Evolutionary conservation across 106 monocot genomes (phyloP).

Genomic region (Posidonia australis): DNA sequence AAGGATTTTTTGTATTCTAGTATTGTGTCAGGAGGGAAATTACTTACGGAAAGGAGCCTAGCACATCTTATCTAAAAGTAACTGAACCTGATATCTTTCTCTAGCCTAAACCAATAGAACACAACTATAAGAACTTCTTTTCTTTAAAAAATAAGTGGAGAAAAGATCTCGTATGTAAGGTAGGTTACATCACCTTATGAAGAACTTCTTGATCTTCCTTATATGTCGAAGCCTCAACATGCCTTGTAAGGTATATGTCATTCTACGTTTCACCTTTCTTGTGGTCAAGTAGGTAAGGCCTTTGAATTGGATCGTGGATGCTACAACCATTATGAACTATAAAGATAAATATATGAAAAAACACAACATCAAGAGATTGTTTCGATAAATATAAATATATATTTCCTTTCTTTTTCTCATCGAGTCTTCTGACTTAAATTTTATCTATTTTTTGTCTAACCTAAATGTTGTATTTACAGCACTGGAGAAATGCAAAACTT

Average conservation of each 20-base stretch:
- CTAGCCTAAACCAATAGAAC: conserved; percentile 38
- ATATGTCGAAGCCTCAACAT: conserved; percentile 84
- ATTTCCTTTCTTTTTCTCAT: too few species aligned
- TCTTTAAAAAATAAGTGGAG: neutral
- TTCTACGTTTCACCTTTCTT: conserved; percentile 31
- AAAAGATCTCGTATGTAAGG: neutral
- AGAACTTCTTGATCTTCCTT: conserved; percentile 67
- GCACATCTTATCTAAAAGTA: conserved; percentile 78
- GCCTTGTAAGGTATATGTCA: conserved; percentile 52
- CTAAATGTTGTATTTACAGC: too few species aligned
- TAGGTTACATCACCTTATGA: conserved; percentile 17
- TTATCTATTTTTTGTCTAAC: too few species aligned
- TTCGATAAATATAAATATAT: neutral
- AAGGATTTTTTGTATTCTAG: too few species aligned
- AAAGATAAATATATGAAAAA: conserved; percentile 61
- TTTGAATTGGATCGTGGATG: conserved; percentile 81
- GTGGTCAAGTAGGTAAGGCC: conserved; percentile 51
- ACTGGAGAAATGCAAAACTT: too few species aligned
- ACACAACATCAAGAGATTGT: neutral
- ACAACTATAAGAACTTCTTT: neutral
- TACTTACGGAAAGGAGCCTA: conserved; percentile 58
- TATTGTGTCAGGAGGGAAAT: neutral
- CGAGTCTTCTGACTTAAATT: too few species aligned
- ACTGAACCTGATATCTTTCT: conserved; percentile 90
- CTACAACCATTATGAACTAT: conserved; percentile 93